Percentiles rank a stretch among this genome's conserved stretches.
These are phyloP conservation scores for Hymenoscyphus scutula DNA, from an alignment of 2,329 filamentous ascomycete genomes.

Conservation along the genomic window DNA sequence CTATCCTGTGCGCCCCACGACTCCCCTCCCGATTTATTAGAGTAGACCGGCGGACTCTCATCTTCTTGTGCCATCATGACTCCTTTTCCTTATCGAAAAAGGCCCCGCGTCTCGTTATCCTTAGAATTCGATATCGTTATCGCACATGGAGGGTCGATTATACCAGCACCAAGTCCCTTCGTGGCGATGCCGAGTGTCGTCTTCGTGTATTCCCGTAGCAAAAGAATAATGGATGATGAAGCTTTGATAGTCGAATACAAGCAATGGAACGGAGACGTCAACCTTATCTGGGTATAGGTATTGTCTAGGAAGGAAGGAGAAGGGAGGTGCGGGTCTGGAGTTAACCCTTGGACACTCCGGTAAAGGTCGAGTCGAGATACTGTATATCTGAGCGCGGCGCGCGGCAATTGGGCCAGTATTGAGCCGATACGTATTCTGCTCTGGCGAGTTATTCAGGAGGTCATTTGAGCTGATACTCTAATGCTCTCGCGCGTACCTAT, in stretches of 20 bases:
- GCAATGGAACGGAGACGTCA: neutral
- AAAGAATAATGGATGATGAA: neutral
- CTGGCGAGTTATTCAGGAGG: neutral
- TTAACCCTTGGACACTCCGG: neutral
- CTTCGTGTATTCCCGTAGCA: neutral
- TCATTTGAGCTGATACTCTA: neutral
- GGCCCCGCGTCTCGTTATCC: neutral
- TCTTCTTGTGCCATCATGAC: conserved; percentile 7
- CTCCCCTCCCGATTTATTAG: conserved; percentile 9
- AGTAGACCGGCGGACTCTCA: neutral
- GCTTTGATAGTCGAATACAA: neutral
- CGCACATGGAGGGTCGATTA: conserved; percentile 4
- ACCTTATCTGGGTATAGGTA: neutral
- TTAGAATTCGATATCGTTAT: conserved; percentile 10
- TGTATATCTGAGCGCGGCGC: neutral
- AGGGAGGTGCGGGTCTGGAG: neutral
- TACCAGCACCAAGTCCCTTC: neutral
- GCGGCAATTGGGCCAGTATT: neutral
- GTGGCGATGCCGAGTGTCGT: neutral
- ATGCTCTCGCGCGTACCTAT: neutral
- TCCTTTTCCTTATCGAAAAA: neutral
- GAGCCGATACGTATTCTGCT: neutral
- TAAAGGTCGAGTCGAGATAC: neutral
- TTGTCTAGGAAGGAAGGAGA: too few species aligned
- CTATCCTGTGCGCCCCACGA: conserved; percentile 30